Percentiles rank a stretch among this genome's conserved stretches.
Conservation (phyloP, 2,329 filamentous ascomycete species). For the Cladosporium halotolerans region DNA sequence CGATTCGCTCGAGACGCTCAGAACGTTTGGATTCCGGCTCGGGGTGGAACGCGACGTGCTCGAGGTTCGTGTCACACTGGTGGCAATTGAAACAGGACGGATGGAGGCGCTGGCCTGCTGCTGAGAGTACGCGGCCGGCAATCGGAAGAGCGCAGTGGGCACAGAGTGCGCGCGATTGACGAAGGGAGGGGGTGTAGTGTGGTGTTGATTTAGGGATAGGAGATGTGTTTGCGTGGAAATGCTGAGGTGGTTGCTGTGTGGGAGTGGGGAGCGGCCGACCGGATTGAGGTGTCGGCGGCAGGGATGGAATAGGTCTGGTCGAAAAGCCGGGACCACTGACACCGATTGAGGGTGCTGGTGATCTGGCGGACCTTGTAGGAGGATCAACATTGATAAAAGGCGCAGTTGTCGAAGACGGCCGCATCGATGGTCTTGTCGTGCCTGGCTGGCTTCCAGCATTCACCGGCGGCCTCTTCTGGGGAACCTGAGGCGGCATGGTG, state of each 20-base stretch:
- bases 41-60: constrained; percentile 93
- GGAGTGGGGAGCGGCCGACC: constrained; percentile 43
- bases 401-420: not conserved
- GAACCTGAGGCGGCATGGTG: constrained; percentile 15
- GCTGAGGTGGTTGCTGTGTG: constrained; percentile 37
- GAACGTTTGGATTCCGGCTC: constrained; percentile 69
- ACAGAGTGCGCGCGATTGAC: constrained; percentile 64
- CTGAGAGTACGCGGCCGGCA: constrained; percentile 80
- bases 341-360: constrained; percentile 16
- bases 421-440: not conserved
- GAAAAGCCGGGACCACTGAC: constrained; percentile 15
- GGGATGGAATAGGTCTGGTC: constrained; percentile 12
- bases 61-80: constrained; percentile 77
- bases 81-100: constrained; percentile 89
- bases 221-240: constrained; percentile 27
- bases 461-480: not conserved
- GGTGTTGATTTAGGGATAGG: constrained; percentile 33
- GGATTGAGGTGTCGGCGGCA: constrained; percentile 3
- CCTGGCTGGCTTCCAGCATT: not conserved
- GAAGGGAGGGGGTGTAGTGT: constrained; percentile 41
- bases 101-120: constrained; percentile 79
- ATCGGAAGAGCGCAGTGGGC: constrained; percentile 80
- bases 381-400: constrained; percentile 14
- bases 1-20: constrained; percentile 69
- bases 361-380: not conserved